These are phyloP conservation scores for Volvox africanus DNA, from an alignment of 139 green algal species.

Conservation along the genomic window DNA sequence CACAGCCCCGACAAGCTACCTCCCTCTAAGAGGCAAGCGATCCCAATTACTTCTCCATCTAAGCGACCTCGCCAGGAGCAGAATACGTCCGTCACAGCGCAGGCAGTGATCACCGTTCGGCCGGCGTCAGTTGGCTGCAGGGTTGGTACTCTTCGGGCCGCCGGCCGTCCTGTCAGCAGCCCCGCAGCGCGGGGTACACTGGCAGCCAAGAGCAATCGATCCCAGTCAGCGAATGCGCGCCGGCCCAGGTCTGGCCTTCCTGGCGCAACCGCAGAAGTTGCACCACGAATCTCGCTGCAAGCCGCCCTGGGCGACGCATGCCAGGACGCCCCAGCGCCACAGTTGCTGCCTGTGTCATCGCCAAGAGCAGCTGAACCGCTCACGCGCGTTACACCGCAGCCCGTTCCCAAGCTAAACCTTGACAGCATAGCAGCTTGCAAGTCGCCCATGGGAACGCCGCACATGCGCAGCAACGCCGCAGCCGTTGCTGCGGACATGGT, in stretches of 20 bases:
- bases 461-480: not conserved
- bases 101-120: not conserved
- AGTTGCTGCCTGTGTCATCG: not conserved
- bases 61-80: slow-evolving; percentile 10
- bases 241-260: not conserved
- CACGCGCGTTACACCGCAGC: not conserved
- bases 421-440: not conserved
- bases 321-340: not conserved
- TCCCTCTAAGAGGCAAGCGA: slow-evolving; percentile 15
- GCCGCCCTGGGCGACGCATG: not conserved
- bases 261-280: not conserved
- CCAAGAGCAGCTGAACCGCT: too few relatives aligned
- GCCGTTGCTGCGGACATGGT: slow-evolving; percentile 3
- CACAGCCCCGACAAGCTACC: slow-evolving; percentile 21
- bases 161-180: not conserved
- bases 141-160: not conserved
- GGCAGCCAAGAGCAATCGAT: not conserved
- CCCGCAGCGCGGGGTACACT: not conserved
- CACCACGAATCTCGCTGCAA: not conserved
- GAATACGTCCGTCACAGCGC: not conserved
- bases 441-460: not conserved
- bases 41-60: not conserved
- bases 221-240: not conserved
- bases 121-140: not conserved
- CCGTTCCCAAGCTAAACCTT: not conserved